A percentile compares a stretch with the other conserved stretches of the same genome.
phyloP scores from a whole-genome alignment of 495 filamentous ascomycete species.

The Xanthoparmelia taractica region DNA sequence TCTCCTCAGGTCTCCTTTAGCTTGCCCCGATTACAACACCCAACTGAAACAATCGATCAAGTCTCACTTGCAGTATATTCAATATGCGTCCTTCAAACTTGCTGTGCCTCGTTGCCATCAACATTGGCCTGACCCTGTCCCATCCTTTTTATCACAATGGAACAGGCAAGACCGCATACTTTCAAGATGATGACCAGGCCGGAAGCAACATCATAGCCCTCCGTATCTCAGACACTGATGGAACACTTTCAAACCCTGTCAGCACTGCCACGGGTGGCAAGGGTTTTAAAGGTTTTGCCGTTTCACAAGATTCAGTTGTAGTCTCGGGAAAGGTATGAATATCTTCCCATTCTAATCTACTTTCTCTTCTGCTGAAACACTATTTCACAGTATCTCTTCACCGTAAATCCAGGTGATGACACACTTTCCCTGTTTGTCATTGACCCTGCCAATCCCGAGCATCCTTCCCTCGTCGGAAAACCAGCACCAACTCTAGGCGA shows the following conservation, averaged over 20 bases:
- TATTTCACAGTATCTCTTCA: slow-evolving; percentile 29
- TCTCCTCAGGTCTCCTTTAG: too few relatives aligned
- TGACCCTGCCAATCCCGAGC: slow-evolving; percentile 21
- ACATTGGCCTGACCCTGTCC: neutral
- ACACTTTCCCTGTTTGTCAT: slow-evolving; percentile 31
- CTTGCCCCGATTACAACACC: too few relatives aligned
- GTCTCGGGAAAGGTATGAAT: too few relatives aligned
- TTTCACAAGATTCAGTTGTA: slow-evolving; percentile 2
- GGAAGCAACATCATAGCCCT: slow-evolving; percentile 29
- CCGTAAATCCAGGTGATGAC: slow-evolving; percentile 30
- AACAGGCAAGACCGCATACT: slow-evolving; percentile 21
- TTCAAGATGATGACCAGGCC: slow-evolving; percentile 29
- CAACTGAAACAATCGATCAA: too few relatives aligned
- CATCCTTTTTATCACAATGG: neutral
- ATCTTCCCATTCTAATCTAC: too few relatives aligned
- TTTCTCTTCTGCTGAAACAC: too few relatives aligned
- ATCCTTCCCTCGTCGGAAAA: slow-evolving; percentile 26
- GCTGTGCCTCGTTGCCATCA: slow-evolving; percentile 1
- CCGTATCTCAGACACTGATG: slow-evolving; percentile 19
- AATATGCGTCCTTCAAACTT: neutral
- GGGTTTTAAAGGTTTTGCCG: slow-evolving; percentile 18
- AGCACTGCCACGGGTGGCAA: slow-evolving; percentile 28
- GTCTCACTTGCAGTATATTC: too few relatives aligned
- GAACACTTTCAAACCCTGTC: slow-evolving; percentile 27
- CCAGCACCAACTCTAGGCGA: slow-evolving; percentile 26